Conservation (phyloP, 805 yeast genomes). For the Zygotorulaspora sp. region DNA sequence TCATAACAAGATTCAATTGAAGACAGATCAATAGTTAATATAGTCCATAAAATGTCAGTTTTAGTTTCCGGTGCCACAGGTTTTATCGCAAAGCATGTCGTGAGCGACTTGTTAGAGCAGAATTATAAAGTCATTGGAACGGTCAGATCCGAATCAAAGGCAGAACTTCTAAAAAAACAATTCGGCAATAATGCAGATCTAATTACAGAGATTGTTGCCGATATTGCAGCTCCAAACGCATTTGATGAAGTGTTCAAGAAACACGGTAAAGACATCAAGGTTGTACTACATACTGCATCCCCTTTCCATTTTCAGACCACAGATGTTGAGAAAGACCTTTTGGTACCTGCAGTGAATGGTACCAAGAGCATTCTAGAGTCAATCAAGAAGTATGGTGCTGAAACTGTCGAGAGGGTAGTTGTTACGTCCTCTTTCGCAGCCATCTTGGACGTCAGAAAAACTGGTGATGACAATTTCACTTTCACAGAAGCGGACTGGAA, state of each 20-base stretch:
- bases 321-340: conserved; percentile 45
- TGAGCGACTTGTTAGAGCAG: conserved; percentile 36
- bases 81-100: conserved; percentile 45
- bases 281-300: conserved; percentile 58
- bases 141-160: conserved; percentile 41
- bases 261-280: conserved; percentile 46
- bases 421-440: conserved; percentile 52
- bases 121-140: conserved; percentile 44
- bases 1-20: too few relatives aligned
- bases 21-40: too few relatives aligned
- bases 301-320: conserved; percentile 48
- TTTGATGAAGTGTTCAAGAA: conserved; percentile 44
- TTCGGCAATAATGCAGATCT: conserved; percentile 35
- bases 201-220: conserved; percentile 44
- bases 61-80: conserved; percentile 51
- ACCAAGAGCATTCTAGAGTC: conserved; percentile 51
- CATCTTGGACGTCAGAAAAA: conserved; percentile 37
- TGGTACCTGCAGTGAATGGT: conserved; percentile 54
- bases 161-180: conserved; percentile 30
- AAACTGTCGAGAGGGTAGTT: conserved; percentile 45
- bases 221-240: conserved; percentile 43
- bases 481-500: conserved; percentile 50
- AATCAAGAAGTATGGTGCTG: conserved; percentile 39
- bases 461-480: conserved; percentile 34
- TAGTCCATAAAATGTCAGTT: conserved; percentile 32